Conservation (phyloP, 202 grass and related monocot species). For the Setaria viridis region DNA sequence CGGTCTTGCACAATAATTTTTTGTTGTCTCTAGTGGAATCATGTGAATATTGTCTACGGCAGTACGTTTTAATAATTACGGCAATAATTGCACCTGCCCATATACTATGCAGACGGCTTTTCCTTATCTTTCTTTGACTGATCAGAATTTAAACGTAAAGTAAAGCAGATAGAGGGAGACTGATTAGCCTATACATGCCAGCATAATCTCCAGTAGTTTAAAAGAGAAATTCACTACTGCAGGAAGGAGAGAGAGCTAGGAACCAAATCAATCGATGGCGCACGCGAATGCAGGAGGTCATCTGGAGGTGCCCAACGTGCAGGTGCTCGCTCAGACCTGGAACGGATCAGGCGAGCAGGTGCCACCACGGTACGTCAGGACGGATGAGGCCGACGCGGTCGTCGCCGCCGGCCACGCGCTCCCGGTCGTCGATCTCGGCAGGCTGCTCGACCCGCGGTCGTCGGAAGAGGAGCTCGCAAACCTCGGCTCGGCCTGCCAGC, state of each 20-base stretch:
- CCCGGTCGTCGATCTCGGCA: slow-evolving; percentile 46
- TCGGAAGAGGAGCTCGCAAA: slow-evolving; percentile 40
- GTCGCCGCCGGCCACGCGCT: neutral
- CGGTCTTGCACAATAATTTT: neutral
- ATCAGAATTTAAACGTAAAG: neutral
- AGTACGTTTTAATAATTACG: neutral
- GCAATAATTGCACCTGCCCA: neutral
- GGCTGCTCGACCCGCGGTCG: slow-evolving; percentile 32
- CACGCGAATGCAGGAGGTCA: neutral
- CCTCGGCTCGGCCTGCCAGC: slow-evolving; percentile 37
- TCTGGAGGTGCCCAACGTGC: slow-evolving; percentile 38
- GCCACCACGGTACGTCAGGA: slow-evolving; percentile 35
- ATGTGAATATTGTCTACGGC: neutral
- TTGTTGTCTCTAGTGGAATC: neutral
- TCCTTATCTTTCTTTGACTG: neutral
- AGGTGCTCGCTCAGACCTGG: slow-evolving; percentile 31
- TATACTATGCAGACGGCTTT: too few relatives aligned
- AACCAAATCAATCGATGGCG: slow-evolving; percentile 8
- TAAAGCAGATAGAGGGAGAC: neutral
- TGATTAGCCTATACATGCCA: too few relatives aligned
- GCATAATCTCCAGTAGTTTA: neutral
- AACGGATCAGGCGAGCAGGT: slow-evolving; percentile 17
- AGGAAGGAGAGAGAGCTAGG: neutral
- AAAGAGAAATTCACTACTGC: neutral
- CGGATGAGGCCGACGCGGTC: slow-evolving; percentile 16